Evolutionary conservation across 768 basidiomycete genomes (phyloP).

Genomic region (Chlorophyllum brunneum): DNA sequence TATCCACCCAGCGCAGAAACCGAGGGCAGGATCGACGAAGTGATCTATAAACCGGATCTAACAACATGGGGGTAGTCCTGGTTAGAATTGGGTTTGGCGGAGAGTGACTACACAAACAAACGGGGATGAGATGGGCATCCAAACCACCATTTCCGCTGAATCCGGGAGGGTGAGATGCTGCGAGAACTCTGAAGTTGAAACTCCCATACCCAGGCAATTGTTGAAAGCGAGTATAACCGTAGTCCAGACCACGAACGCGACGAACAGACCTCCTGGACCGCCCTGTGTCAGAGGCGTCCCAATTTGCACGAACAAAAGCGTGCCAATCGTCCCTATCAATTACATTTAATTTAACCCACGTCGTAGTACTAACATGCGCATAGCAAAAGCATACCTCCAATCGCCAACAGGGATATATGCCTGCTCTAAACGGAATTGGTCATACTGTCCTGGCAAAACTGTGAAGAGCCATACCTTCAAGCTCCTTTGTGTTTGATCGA

Average conservation of each 20-base stretch:
- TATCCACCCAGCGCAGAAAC: conserved; percentile 51
- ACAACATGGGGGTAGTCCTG: not conserved
- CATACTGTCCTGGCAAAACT: not conserved
- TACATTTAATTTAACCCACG: not conserved
- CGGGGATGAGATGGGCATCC: conserved; percentile 74
- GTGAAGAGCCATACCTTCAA: not conserved
- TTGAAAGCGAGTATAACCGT: conserved; percentile 45
- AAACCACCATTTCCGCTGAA: conserved; percentile 75
- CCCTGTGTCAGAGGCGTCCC: conserved; percentile 54
- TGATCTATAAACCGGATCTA: conserved; percentile 56
- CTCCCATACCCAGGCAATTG: conserved; percentile 37
- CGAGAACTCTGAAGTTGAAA: not conserved
- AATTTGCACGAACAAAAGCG: conserved; percentile 71
- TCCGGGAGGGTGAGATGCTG: not conserved
- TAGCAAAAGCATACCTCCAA: conserved; percentile 33
- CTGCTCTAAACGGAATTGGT: conserved; percentile 29
- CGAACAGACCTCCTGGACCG: conserved; percentile 52
- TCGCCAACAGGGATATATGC: conserved; percentile 50
- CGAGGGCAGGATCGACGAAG: conserved; percentile 54
- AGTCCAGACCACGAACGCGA: conserved; percentile 46
- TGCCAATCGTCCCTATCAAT: conserved; percentile 60
- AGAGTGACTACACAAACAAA: conserved; percentile 40
- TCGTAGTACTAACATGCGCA: not conserved
- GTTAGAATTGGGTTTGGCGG: not conserved
- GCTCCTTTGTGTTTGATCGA: not conserved